Evolutionary conservation across 2,329 filamentous ascomycete genomes (phyloP), one percentile per base, ranked within the genome.

Genomic region (Exophiala phaeomuriformis): DNA sequence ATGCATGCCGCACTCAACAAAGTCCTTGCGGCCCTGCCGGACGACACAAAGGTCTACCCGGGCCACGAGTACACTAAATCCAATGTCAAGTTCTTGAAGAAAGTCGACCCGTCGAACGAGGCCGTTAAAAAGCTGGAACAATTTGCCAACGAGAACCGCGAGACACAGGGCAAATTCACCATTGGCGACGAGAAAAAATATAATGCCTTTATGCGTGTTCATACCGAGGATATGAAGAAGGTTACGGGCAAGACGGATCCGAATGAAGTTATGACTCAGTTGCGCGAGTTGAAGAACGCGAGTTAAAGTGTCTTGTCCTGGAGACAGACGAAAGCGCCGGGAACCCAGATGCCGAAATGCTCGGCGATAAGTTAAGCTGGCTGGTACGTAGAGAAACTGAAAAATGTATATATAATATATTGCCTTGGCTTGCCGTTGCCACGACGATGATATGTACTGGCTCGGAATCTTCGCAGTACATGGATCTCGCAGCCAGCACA

Each of bases 11-110:
- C 93, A 0, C 71, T 98, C 64, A 98, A 98, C 70, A 82, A 88
- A 71, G 88, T 84, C 0, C 79, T 98, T 42, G 88, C 81, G 2
- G 72, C 81, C 4, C 73, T 98, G 52, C 91, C 93, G 0, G 85
- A 95, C 63, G 90, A 97, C 64, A 97, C 93, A 1, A 85, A 85
- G 60, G 88, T 98, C 60, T 98, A 88, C 67, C 90, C 91, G 12
- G 93, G 93, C 3, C 93, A 98, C 65, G 93, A 97, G 70, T 98
- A 98, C 73, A 98, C 93, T n/a, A 95, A 93, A 71, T 80, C 85
- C 48, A 98, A 98, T 66, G 89, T 93, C 65, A 89, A 89, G 68
- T 98, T 98, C 67, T 84, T 64, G 55, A 53, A 56, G 29, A 55
- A 55, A 35, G 53, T 63, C 9, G 56, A 58, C 9, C 50, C 53